Evolutionary conservation across 257 asterid genomes (phyloP).

Genomic region (Mitragyna speciosa): DNA sequence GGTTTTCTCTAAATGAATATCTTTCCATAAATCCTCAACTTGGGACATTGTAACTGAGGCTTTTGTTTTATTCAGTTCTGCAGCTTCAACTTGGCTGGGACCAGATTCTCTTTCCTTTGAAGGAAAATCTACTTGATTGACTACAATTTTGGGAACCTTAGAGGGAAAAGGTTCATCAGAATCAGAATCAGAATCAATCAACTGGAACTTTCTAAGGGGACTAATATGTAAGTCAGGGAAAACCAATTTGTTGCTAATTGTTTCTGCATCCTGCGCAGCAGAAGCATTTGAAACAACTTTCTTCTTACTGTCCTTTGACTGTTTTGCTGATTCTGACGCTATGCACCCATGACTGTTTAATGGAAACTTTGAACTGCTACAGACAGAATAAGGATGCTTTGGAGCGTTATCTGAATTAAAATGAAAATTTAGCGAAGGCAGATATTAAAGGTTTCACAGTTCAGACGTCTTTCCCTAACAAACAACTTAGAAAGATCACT

Average conservation of each 20-base stretch:
- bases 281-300: constrained; percentile 41
- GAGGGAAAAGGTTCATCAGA: constrained; percentile 58
- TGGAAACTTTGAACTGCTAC: constrained; percentile 80
- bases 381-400: constrained; percentile 34
- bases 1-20: constrained; percentile 46
- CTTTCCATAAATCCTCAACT: constrained; percentile 67
- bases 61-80: constrained; percentile 26
- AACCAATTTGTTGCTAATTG: constrained; percentile 29
- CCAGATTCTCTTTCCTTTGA: constrained; percentile 27
- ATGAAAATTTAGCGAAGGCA: not conserved
- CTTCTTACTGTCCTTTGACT: constrained; percentile 38
- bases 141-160: constrained; percentile 26
- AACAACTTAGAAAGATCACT: not conserved
- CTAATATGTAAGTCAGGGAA: constrained; percentile 58
- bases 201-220: constrained; percentile 85
- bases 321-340: constrained; percentile 46
- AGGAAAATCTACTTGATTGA: constrained; percentile 29
- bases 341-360: constrained; percentile 42
- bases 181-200: constrained; percentile 76
- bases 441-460: not conserved
- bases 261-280: constrained; percentile 33
- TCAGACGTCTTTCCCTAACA: not conserved
- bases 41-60: constrained; percentile 34
- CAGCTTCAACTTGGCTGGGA: constrained; percentile 24
- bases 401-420: constrained; percentile 40